Evolutionary conservation across 1,284 basidiomycete species (phyloP), one percentile per base, ranked within the genome.

Genomic region (Golubevia pallescens): DNA sequence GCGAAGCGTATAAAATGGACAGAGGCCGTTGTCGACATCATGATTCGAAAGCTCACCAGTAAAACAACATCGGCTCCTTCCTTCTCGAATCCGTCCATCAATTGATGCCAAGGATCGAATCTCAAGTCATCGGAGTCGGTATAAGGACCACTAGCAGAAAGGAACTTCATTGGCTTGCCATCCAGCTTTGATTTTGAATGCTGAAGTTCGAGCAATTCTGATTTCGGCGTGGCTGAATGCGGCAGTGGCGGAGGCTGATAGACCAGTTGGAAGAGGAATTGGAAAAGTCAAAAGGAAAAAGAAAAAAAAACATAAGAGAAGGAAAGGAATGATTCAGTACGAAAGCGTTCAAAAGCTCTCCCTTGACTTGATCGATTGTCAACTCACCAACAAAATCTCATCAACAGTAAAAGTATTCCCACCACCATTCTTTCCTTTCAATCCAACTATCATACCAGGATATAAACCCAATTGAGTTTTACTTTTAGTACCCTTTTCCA

Each of bases 381-480:
- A n/a, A 83, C 88, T 66, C 70, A 92, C 94, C 75, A 91, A 88
- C 48, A 97, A 86, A 13, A 97, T 88, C 80, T 98, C 94, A 24
- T 90, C 90, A 0, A 92, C 95, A 14, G 91, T 88, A 82, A 97
- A 99, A 84, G 90, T 91, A 1, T 90, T 91, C 3, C 93, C 95
- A 1, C 94, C 93, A 1, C 94, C 95, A 84, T 98, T 98, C 77
- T 90, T 90, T 0, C 97, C 97, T 73, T 90, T 92, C n/a, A 97
- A 84, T 1, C 92, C 93, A 0, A 93, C 91, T 57, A 99, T 91
- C 52, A 92, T 91, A 1, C 97, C 97, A 0, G 95, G 94, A 81
- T 95, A 99, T 34, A 99, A 83, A 0, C 92, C 91, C 21, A 21
- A 81, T 57, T 16, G 70, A 67, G 13, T 69, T 28, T 13, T 59